Evolutionary conservation across 192 early-diverging fungal genomes (phyloP).

Genomic region (Podila clonocystis): DNA sequence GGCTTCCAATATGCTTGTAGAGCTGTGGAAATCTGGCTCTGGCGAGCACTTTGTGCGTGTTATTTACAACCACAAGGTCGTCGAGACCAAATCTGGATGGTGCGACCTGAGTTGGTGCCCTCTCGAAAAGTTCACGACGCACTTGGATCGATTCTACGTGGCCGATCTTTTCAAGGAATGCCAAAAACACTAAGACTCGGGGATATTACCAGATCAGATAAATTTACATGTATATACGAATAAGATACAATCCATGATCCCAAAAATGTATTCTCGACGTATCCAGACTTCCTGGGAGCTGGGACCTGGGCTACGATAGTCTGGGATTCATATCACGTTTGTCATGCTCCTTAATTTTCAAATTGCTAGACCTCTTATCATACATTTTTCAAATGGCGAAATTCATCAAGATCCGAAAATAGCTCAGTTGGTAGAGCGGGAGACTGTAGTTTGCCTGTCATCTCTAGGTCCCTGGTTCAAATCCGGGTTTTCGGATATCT

Average conservation of each 20-base stretch:
- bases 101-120: conserved; percentile 44
- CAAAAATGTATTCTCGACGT: too few species aligned
- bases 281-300: too few species aligned
- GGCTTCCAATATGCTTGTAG: conserved; percentile 32
- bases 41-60: conserved; percentile 35
- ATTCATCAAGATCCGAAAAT: conserved; percentile 60
- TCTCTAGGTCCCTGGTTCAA: conserved; percentile 58
- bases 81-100: conserved; percentile 25
- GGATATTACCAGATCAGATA: too few species aligned
- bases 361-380: too few species aligned
- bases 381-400: too few species aligned
- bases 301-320: too few species aligned
- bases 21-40: conserved; percentile 23
- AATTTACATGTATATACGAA: too few species aligned
- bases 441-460: conserved; percentile 65
- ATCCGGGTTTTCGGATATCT: conserved; percentile 56
- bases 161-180: conserved; percentile 15
- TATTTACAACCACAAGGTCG: conserved; percentile 22
- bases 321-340: too few species aligned
- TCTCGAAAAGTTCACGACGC: conserved; percentile 20
- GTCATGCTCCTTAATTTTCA: too few species aligned
- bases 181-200: not conserved
- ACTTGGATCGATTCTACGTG: conserved; percentile 24
- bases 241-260: too few species aligned
- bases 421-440: conserved; percentile 77